Conservation (phyloP, 148 eudicot genomes). For the Rhododendron williamsianum region DNA sequence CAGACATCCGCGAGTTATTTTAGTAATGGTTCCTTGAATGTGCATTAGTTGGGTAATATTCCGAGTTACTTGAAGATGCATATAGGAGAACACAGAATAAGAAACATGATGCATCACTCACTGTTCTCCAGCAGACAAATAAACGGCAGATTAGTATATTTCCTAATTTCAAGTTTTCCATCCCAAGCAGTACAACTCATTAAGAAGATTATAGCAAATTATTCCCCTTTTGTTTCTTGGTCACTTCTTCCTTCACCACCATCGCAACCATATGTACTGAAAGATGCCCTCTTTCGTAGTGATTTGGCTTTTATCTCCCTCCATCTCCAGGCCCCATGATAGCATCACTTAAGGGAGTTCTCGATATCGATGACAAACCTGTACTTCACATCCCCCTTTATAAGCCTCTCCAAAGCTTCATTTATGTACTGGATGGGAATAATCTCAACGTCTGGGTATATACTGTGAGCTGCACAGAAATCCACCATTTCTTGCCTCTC, state of each 20-base stretch:
- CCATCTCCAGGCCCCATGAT: neutral
- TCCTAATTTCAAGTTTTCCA: neutral
- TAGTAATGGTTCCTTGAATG: neutral
- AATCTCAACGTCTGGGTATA: slow-evolving; percentile 16
- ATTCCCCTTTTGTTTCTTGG: neutral
- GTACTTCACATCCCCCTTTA: slow-evolving; percentile 17
- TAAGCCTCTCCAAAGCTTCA: slow-evolving; percentile 16
- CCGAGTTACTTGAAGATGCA: too few relatives aligned
- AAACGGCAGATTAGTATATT: neutral
- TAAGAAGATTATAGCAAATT: neutral
- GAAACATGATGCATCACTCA: neutral
- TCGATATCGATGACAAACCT: slow-evolving; percentile 15
- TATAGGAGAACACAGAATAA: neutral
- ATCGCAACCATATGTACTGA: neutral
- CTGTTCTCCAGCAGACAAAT: neutral
- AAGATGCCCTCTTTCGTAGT: neutral
- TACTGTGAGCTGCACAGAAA: slow-evolving; percentile 14
- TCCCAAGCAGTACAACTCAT: neutral
- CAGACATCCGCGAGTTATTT: neutral
- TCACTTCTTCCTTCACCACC: neutral
- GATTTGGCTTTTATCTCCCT: neutral
- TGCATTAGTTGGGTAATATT: neutral
- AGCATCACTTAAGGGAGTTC: slow-evolving; percentile 11
- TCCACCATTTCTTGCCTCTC: slow-evolving; percentile 22
- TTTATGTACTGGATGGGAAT: slow-evolving; percentile 17